A percentile compares a stretch with the other conserved stretches of the same genome.
Conservation (phyloP, 768 basidiomycete species). For the Rhizopogon sp. region DNA sequence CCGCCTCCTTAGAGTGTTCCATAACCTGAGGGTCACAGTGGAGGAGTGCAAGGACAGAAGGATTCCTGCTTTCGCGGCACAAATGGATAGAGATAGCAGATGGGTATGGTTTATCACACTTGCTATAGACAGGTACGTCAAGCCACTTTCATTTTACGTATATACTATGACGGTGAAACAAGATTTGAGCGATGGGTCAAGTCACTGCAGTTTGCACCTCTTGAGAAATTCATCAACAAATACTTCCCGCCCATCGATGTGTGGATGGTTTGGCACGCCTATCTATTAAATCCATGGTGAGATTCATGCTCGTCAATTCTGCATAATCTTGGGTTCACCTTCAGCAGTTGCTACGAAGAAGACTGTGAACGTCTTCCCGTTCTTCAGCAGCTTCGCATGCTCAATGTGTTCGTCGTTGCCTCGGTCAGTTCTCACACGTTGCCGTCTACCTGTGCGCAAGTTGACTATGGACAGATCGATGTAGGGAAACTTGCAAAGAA, state of each 20-base stretch:
- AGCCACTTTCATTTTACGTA: neutral
- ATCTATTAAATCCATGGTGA: slow-evolving; percentile 34
- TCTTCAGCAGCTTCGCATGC: slow-evolving; percentile 18
- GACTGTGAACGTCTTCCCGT: slow-evolving; percentile 26
- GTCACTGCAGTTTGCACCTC: slow-evolving; percentile 16
- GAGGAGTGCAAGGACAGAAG: slow-evolving; percentile 23
- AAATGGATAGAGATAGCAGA: slow-evolving; percentile 22
- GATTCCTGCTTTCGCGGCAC: slow-evolving; percentile 19
- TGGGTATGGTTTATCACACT: slow-evolving; percentile 38
- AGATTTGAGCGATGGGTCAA: slow-evolving; percentile 34
- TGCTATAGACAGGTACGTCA: slow-evolving; percentile 31
- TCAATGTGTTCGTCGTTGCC: slow-evolving; percentile 23
- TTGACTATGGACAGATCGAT: slow-evolving; percentile 15
- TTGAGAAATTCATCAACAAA: slow-evolving; percentile 20
- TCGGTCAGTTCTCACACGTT: slow-evolving; percentile 16
- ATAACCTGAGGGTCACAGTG: slow-evolving; percentile 22
- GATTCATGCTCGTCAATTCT: neutral
- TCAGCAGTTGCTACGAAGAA: slow-evolving; percentile 25
- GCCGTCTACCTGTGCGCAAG: neutral
- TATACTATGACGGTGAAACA: neutral
- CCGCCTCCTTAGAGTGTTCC: slow-evolving; percentile 28
- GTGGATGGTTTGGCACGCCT: slow-evolving; percentile 40
- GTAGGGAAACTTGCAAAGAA: slow-evolving; percentile 12
- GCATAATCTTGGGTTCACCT: neutral
- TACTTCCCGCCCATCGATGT: slow-evolving; percentile 34